phyloP scores from a whole-genome alignment of 1,284 basidiomycete genomes.

The Leucoagaricus sp. region DNA sequence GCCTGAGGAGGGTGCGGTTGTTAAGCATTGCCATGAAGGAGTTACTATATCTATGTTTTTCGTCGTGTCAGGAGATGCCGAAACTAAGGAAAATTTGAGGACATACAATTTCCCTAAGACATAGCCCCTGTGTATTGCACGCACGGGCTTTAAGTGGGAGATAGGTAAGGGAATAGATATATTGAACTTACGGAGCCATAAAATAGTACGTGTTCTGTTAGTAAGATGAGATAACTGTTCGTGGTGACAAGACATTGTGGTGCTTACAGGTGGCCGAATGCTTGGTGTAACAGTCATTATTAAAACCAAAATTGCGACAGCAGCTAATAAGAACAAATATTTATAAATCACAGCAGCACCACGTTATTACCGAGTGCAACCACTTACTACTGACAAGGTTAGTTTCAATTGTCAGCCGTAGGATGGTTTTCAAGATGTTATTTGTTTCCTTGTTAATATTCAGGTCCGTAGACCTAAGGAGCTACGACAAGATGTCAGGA shows the following conservation, averaged over 20 bases:
- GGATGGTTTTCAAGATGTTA: neutral
- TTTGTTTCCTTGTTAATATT: neutral
- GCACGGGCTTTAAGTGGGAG: neutral
- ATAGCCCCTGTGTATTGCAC: neutral
- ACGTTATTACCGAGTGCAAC: too few relatives aligned
- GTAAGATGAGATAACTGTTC: neutral
- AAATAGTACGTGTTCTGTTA: neutral
- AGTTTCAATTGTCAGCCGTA: neutral
- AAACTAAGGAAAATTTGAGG: neutral
- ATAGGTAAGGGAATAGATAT: neutral
- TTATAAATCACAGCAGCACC: neutral
- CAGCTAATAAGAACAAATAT: neutral
- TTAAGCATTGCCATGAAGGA: slow-evolving; percentile 6
- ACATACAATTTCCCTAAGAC: neutral
- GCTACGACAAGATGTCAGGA: neutral
- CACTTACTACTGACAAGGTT: neutral
- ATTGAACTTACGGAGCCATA: slow-evolving; percentile 4
- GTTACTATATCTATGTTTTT: slow-evolving; percentile 6
- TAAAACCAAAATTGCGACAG: neutral
- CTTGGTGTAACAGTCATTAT: neutral
- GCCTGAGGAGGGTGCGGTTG: slow-evolving; percentile 3
- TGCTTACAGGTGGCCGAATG: neutral
- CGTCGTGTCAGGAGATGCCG: neutral
- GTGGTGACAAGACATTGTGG: neutral
- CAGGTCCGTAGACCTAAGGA: neutral